A percentile compares a stretch with the other conserved stretches of the same genome.
Conservation (phyloP, 768 basidiomycete genomes). For the Gelatoporia subvermispora region DNA sequence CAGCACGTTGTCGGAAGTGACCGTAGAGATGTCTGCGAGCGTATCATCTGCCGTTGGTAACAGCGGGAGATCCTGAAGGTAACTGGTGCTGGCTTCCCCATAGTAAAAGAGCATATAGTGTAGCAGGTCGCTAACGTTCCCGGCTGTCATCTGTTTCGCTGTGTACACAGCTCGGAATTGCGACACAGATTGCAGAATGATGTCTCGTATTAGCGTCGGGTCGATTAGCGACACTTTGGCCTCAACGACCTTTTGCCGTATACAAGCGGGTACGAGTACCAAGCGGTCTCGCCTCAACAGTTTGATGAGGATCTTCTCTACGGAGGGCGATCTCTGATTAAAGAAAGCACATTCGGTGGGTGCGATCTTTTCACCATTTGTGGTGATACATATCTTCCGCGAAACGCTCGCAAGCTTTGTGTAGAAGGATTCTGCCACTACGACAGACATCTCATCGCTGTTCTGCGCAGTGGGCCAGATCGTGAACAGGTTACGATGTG, state of each 20-base stretch:
- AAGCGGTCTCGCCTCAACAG: neutral
- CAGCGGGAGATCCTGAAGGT: neutral
- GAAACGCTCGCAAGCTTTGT: neutral
- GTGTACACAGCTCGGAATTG: neutral
- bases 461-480: slow-evolving; percentile 34
- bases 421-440: slow-evolving; percentile 1
- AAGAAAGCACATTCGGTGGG: neutral
- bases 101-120: neutral
- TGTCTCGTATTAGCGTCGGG: no score
- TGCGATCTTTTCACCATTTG: neutral
- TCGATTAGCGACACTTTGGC: no score
- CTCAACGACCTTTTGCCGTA: no score
- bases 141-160: neutral
- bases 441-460: slow-evolving; percentile 1
- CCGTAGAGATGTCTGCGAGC: neutral
- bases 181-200: no score
- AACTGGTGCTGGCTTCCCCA: no score
- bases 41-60: neutral
- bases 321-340: neutral
- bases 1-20: neutral
- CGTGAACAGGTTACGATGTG: slow-evolving; percentile 15
- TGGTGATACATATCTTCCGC: neutral
- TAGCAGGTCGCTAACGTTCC: neutral
- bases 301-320: neutral
- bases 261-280: no score